phyloP scores from a whole-genome alignment of 129 eudicot species.

The Centrapalus pauciflorus region DNA sequence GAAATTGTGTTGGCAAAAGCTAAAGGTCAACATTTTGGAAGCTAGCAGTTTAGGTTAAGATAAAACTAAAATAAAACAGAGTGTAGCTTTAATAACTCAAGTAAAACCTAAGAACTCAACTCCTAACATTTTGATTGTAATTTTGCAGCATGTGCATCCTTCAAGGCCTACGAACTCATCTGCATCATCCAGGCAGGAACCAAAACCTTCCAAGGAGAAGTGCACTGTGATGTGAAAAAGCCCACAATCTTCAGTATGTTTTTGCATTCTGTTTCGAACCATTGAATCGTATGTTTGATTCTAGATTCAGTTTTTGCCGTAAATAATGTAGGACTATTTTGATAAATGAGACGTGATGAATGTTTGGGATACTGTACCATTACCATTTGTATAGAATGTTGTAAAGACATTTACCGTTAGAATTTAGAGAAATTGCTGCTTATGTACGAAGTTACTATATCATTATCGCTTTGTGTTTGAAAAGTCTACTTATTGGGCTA shows the following conservation, averaged over 20 bases:
- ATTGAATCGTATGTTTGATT: slow-evolving; percentile 10
- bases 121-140: slow-evolving; percentile 1
- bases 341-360: not conserved
- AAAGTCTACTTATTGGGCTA: too few relatives aligned
- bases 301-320: slow-evolving; percentile 24
- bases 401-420: slow-evolving; percentile 21
- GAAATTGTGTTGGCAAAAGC: too few relatives aligned
- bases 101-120: not conserved
- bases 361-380: slow-evolving; percentile 9
- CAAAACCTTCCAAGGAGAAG: slow-evolving; percentile 52
- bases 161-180: slow-evolving; percentile 45
- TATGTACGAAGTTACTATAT: slow-evolving; percentile 12
- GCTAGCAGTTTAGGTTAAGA: too few relatives aligned
- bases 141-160: slow-evolving; percentile 44
- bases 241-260: slow-evolving; percentile 15
- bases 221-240: slow-evolving; percentile 59
- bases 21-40: too few relatives aligned
- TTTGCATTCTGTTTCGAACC: slow-evolving; percentile 12
- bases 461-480: not conserved
- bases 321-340: slow-evolving; percentile 22
- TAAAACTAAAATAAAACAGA: too few relatives aligned
- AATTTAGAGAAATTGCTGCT: slow-evolving; percentile 10
- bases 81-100: not conserved
- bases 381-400: slow-evolving; percentile 13
- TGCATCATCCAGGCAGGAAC: slow-evolving; percentile 50